Evolutionary conservation across 768 basidiomycete genomes (phyloP).

Genomic region (Lentinula sp.): DNA sequence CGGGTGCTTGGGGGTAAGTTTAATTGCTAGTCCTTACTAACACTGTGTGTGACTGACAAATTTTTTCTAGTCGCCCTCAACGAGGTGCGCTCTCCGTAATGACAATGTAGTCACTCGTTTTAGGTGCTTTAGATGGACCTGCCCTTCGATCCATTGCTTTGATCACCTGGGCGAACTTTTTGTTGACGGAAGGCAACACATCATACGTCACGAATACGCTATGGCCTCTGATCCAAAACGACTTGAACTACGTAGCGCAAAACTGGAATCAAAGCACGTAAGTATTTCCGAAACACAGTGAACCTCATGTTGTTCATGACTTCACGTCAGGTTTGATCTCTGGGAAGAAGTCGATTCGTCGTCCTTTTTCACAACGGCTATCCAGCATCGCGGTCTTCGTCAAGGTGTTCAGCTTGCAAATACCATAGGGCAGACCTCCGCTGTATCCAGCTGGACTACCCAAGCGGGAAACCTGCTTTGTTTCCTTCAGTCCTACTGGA

Average conservation of each 20-base stretch:
- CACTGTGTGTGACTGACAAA: not conserved
- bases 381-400: constrained; percentile 70
- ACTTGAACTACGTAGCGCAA: constrained; percentile 66
- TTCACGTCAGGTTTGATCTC: constrained; percentile 51
- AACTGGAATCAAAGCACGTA: constrained; percentile 68
- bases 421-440: constrained; percentile 42
- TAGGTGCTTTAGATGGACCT: constrained; percentile 48
- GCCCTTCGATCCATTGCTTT: constrained; percentile 67
- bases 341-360: constrained; percentile 71
- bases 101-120: not conserved
- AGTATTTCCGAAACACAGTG: constrained; percentile 10
- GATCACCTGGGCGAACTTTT: constrained; percentile 67
- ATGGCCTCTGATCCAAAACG: constrained; percentile 69
- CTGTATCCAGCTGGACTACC: constrained; percentile 37
- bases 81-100: constrained; percentile 33
- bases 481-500: constrained; percentile 83
- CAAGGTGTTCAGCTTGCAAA: constrained; percentile 61
- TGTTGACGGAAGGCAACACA: constrained; percentile 43
- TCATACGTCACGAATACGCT: constrained; percentile 45
- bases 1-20: constrained; percentile 43
- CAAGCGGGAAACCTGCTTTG: constrained; percentile 66
- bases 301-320: not conserved
- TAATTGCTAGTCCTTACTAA: not conserved
- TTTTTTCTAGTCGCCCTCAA: constrained; percentile 43
- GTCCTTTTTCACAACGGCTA: constrained; percentile 78